Percentiles rank a stretch among this genome's conserved stretches.
These are phyloP conservation scores for Ustilago trichophora DNA, from an alignment of 1,284 basidiomycete species.

Conservation along the genomic window DNA sequence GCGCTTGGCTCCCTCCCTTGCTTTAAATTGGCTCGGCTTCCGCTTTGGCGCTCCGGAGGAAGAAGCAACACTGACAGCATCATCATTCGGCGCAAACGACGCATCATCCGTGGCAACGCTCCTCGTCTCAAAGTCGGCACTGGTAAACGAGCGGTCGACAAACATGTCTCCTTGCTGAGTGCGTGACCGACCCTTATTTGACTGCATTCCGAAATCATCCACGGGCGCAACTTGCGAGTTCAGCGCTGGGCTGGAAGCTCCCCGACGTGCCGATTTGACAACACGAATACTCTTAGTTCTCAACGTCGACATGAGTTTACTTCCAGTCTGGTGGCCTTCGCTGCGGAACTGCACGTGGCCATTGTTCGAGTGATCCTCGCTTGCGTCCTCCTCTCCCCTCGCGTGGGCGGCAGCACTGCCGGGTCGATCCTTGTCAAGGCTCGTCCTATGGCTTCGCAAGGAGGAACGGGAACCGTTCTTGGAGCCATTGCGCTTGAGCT, in stretches of 20 bases:
- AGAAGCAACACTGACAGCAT: constrained; percentile 7
- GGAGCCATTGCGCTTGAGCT: constrained; percentile 21
- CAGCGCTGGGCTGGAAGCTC: constrained; percentile 19
- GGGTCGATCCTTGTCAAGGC: constrained; percentile 8
- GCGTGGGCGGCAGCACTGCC: neutral
- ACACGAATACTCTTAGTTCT: constrained; percentile 36
- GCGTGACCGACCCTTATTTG: neutral
- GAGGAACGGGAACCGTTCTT: constrained; percentile 16
- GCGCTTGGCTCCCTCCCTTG: constrained; percentile 13
- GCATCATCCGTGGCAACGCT: constrained; percentile 30
- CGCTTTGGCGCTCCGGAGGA: too few species aligned
- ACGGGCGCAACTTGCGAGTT: constrained; percentile 1
- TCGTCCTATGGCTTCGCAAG: constrained; percentile 11
- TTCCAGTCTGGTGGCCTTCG: constrained; percentile 20
- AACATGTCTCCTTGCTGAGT: constrained; percentile 17
- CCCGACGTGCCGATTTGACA: constrained; percentile 32
- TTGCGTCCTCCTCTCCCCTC: neutral
- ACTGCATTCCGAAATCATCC: constrained; percentile 4
- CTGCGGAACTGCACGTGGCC: constrained; percentile 18
- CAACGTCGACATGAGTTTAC: constrained; percentile 39
- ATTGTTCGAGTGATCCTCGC: constrained; percentile 1
- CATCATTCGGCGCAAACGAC: too few species aligned
- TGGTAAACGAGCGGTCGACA: constrained; percentile 43
- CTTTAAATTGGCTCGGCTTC: neutral
- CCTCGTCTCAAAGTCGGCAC: constrained; percentile 55